Conservation (phyloP, 352 stramenopile species). For the Phytophthora citrophthora region DNA sequence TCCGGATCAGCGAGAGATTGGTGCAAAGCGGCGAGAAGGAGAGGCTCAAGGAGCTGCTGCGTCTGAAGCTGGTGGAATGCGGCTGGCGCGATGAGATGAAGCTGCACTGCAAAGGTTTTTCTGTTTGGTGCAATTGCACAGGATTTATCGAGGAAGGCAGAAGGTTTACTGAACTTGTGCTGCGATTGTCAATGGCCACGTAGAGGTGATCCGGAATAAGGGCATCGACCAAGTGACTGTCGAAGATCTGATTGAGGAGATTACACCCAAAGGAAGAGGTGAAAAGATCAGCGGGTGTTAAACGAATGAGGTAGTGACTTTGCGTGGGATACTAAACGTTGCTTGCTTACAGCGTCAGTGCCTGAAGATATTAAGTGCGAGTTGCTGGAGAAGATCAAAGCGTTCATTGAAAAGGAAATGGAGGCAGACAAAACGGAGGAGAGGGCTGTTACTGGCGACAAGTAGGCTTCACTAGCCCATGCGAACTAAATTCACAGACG, state of each 20-base stretch:
- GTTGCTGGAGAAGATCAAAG: slow-evolving; percentile 91
- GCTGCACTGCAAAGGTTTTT: slow-evolving; percentile 80
- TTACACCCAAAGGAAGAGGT: slow-evolving; percentile 90
- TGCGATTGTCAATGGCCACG: neutral
- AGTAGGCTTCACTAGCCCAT: slow-evolving; percentile 16
- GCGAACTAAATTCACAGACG: slow-evolving; percentile 24
- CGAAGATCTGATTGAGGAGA: slow-evolving; percentile 93
- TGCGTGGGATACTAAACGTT: neutral
- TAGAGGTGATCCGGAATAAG: slow-evolving; percentile 94
- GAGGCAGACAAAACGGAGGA: slow-evolving; percentile 11
- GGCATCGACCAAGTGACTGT: slow-evolving; percentile 95
- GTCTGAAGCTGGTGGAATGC: slow-evolving; percentile 88
- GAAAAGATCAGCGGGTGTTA: slow-evolving; percentile 5
- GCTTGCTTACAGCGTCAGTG: slow-evolving; percentile 62
- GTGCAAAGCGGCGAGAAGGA: slow-evolving; percentile 92
- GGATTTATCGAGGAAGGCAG: no score
- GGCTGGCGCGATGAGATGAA: slow-evolving; percentile 95
- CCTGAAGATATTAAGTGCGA: slow-evolving; percentile 91
- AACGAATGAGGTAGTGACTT: slow-evolving; percentile 3
- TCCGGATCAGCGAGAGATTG: slow-evolving; percentile 87
- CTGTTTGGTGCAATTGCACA: neutral
- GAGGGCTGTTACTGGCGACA: neutral
- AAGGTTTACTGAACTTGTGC: neutral
- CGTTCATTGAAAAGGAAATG: slow-evolving; percentile 86
- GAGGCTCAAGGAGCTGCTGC: slow-evolving; percentile 88